Percentiles rank a stretch among this genome's conserved stretches.
Evolutionary conservation across 352 stramenopile genomes (phyloP).

Genomic region (Phytophthora capsici): DNA sequence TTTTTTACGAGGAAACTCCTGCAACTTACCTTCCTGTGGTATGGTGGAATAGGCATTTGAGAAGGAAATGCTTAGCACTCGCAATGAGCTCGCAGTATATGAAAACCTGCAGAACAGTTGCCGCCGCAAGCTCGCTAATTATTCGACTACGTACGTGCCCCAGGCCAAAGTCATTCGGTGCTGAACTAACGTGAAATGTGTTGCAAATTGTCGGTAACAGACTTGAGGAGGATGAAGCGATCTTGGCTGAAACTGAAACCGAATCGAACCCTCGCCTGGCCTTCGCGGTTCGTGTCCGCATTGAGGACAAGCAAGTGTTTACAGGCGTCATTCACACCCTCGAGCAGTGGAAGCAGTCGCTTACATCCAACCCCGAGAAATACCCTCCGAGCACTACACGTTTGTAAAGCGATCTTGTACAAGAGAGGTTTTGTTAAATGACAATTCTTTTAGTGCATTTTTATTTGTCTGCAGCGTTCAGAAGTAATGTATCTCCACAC

Average conservation of each 20-base stretch:
- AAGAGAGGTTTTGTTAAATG: slow-evolving; percentile 4
- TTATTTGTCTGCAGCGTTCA: slow-evolving; percentile 9
- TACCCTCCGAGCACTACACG: slow-evolving; percentile 47
- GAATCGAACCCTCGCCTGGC: slow-evolving; percentile 28
- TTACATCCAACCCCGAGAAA: slow-evolving; percentile 26
- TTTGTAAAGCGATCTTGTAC: slow-evolving; percentile 10
- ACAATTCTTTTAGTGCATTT: slow-evolving; percentile 27
- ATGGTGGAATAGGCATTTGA: slow-evolving; percentile 43
- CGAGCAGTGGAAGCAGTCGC: slow-evolving; percentile 46
- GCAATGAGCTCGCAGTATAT: slow-evolving; percentile 67
- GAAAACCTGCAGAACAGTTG: slow-evolving; percentile 52
- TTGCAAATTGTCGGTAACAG: slow-evolving; percentile 19
- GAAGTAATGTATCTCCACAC: not conserved
- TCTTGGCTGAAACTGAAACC: slow-evolving; percentile 31
- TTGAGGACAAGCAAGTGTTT: slow-evolving; percentile 62
- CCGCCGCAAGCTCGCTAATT: slow-evolving; percentile 51
- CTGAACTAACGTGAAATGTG: not conserved
- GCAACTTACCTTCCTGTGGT: slow-evolving; percentile 6
- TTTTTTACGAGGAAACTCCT: not conserved
- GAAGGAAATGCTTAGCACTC: slow-evolving; percentile 44
- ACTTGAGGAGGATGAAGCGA: slow-evolving; percentile 51
- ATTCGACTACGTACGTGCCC: slow-evolving; percentile 53
- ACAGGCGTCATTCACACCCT: slow-evolving; percentile 41
- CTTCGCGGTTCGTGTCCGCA: slow-evolving; percentile 52
- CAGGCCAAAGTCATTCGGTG: not conserved